phyloP scores from a whole-genome alignment of 305 asterid genomes.

The Solanum hybrid region DNA sequence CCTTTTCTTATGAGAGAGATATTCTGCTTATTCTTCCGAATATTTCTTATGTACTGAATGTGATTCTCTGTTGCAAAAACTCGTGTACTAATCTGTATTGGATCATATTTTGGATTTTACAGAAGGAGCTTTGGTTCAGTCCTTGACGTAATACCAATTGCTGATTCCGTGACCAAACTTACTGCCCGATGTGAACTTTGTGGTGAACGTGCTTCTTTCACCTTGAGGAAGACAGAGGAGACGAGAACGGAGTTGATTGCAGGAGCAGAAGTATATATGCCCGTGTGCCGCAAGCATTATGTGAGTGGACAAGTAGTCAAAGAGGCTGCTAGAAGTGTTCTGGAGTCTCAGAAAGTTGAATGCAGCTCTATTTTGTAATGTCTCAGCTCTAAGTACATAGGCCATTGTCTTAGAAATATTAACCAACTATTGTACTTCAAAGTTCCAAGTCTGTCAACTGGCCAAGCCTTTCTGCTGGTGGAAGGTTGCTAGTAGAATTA shows the following conservation, averaged over 20 bases:
- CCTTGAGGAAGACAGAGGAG: slow-evolving; percentile 80
- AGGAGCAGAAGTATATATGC: slow-evolving; percentile 86
- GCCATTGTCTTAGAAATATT: not conserved
- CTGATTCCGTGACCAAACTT: slow-evolving; percentile 74
- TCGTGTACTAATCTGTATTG: not conserved
- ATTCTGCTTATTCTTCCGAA: not conserved
- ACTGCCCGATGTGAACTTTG: slow-evolving; percentile 74
- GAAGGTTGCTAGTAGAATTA: not conserved
- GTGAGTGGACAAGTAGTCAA: slow-evolving; percentile 76
- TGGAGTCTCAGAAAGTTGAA: slow-evolving; percentile 36
- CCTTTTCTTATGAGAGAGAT: not conserved
- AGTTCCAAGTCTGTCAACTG: not conserved
- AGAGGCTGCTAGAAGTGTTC: slow-evolving; percentile 54
- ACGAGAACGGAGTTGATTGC: slow-evolving; percentile 58
- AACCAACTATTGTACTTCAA: not conserved
- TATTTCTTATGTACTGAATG: not conserved
- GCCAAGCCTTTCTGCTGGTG: not conserved
- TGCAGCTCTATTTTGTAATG: slow-evolving; percentile 17
- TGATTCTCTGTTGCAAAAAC: not conserved
- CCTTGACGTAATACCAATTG: slow-evolving; percentile 72
- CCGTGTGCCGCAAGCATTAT: slow-evolving; percentile 81
- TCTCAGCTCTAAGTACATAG: not conserved
- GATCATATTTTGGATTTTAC: slow-evolving; percentile 13
- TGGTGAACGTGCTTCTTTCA: slow-evolving; percentile 57
- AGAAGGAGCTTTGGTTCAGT: slow-evolving; percentile 84